Evolutionary conservation across 768 basidiomycete genomes (phyloP), one percentile per base, ranked within the genome.

Genomic region (Auricularia sp.): DNA sequence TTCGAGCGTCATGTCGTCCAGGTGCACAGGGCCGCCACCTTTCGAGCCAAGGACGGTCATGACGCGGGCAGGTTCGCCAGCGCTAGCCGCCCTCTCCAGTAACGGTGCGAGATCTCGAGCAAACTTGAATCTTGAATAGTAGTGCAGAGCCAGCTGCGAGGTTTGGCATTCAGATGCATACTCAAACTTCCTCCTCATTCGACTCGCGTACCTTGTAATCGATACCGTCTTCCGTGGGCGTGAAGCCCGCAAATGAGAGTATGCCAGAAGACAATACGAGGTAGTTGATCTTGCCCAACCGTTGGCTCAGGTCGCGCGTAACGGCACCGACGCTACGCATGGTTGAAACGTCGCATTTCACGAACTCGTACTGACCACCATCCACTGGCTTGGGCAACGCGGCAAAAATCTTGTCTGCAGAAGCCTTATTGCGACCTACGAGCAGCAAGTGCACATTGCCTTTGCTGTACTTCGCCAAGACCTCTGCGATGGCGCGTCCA

Each of bases 121-220:
- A 68, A 84, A 83, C 65, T 77, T 77, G 81, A 78, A 82, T 45
- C 83, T 72, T 29, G 79, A 74, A 68, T 85, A 85, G 69, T 84
- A 83, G 63, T 81, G 77, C 63, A 82, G 64, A 14, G 68, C 61
- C 10, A 68, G 61, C 62, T 62, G 18, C 14, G 24, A 59, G 24
- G 33, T 29, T 29, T 29, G 29, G 29, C 24, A 29, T 8, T 59
- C 24, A 59, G 21, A 4, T 14, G 56, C 56, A 59, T 29, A 29
- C 24, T 7, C 29, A 10, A 5, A 34, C 24, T 29, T 8, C 56
- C 24, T 8, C 14, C 13, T 10, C 11, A 14, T 11, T 21, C 4
- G 24, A 33, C 47, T 6, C 7, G 29, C 56, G 14, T 35, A 42
- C 36, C 39, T 67, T 66, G 35, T 35, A 47, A 45, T 70, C 69